phyloP scores from a whole-genome alignment of 345 rosid species.

The Salix exigua region DNA sequence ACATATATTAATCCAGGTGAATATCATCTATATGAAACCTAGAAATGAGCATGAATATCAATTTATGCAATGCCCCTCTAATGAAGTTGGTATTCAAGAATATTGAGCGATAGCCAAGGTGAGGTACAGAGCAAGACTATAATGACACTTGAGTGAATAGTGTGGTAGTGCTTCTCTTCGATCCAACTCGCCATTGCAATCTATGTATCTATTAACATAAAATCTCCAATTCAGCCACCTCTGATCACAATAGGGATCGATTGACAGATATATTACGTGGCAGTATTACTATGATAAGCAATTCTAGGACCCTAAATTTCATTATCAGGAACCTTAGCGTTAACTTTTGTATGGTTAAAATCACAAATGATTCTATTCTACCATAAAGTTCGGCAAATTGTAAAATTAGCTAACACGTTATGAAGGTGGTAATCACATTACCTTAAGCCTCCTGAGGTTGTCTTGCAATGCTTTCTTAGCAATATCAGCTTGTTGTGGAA shows the following conservation, averaged over 20 bases:
- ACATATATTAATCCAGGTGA: not conserved
- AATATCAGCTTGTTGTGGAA: constrained; percentile 70
- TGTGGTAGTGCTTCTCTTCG: too few relatives aligned
- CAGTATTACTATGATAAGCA: not conserved
- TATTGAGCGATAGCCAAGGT: too few relatives aligned
- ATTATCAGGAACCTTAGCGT: not conserved
- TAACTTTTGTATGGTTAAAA: too few relatives aligned
- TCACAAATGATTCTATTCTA: too few relatives aligned
- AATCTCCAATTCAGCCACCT: not conserved
- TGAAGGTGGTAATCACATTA: constrained; percentile 19
- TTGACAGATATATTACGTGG: not conserved
- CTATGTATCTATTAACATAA: too few relatives aligned
- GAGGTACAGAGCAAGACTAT: too few relatives aligned
- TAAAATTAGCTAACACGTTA: not conserved
- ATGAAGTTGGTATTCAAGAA: too few relatives aligned
- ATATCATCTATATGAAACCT: not conserved
- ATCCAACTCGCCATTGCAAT: too few relatives aligned
- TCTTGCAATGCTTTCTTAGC: constrained; percentile 68
- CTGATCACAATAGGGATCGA: not conserved
- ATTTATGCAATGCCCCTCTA: not conserved
- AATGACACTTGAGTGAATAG: too few relatives aligned
- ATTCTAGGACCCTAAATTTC: not conserved
- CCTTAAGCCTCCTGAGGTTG: constrained; percentile 59
- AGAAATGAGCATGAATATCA: not conserved
- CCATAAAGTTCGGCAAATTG: too few relatives aligned